phyloP scores from a whole-genome alignment of 2,329 filamentous ascomycete species.

The Colletotrichum euphorbiae region DNA sequence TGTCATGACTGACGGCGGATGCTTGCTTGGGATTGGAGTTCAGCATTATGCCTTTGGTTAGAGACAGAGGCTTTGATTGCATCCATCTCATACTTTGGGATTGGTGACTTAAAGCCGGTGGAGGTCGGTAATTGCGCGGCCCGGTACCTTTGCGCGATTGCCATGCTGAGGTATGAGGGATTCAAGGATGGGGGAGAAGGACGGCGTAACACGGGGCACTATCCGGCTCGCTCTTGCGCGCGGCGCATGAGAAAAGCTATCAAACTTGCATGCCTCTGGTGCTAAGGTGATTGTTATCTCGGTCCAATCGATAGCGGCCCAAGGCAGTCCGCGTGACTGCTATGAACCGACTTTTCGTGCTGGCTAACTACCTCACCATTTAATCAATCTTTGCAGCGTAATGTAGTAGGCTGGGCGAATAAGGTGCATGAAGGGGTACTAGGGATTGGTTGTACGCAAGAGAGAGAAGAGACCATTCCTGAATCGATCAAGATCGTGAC shows the following conservation, averaged over 20 bases:
- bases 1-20: conserved; percentile 2
- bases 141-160: not conserved
- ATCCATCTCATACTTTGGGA: not conserved
- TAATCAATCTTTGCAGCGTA: conserved; percentile 13
- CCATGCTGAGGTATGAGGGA: not conserved
- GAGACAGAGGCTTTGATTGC: conserved; percentile 1
- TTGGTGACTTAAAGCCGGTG: conserved; percentile 25
- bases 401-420: conserved; percentile 23
- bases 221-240: conserved; percentile 18
- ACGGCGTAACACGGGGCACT: conserved; percentile 15
- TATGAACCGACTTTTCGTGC: not conserved
- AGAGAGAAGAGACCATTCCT: conserved; percentile 16
- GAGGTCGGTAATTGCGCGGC: conserved; percentile 20
- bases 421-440: conserved; percentile 24
- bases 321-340: not conserved
- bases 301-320: conserved; percentile 8
- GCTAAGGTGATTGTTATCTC: not conserved
- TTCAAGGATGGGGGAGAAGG: conserved; percentile 3
- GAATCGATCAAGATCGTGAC: conserved; percentile 31
- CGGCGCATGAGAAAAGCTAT: conserved; percentile 26
- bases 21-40: conserved; percentile 2
- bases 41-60: not conserved
- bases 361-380: conserved; percentile 13
- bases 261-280: conserved; percentile 27
- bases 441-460: not conserved